A percentile compares a stretch with the other conserved stretches of the same genome.
phyloP scores from a whole-genome alignment of 768 basidiomycete species.

The Suillus decipiens region DNA sequence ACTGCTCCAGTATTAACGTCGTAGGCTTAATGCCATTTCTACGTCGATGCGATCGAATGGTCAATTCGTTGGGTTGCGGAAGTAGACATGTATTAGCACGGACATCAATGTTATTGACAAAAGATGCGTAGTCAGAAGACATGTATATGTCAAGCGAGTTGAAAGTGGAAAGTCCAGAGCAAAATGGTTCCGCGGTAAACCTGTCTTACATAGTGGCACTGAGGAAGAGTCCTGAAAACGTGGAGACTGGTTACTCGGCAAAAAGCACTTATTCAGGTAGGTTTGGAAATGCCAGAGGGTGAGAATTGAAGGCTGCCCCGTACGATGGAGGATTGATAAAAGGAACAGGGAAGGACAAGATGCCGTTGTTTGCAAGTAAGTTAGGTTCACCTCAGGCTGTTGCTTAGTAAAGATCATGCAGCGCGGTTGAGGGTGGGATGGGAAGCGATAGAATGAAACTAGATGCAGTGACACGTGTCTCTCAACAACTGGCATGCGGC shows the following conservation, averaged over 20 bases:
- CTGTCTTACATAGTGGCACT: background rate
- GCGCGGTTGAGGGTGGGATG: background rate
- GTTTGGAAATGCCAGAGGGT: background rate
- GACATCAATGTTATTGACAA: background rate
- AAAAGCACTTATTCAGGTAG: background rate
- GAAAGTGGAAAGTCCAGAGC: background rate
- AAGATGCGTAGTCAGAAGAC: background rate
- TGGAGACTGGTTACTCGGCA: slow-evolving; percentile 1
- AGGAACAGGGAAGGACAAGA: background rate
- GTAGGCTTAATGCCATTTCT: background rate
- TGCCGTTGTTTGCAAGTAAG: background rate
- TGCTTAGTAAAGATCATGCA: background rate
- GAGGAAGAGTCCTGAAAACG: background rate
- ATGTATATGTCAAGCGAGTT: background rate
- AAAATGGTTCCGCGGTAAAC: background rate
- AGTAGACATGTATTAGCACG: no score
- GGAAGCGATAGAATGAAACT: background rate
- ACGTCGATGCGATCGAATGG: background rate
- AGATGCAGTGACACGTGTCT: no score
- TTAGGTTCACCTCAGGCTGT: background rate
- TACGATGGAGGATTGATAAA: background rate
- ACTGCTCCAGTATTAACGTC: background rate
- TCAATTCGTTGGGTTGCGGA: background rate
- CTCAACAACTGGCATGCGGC: background rate
- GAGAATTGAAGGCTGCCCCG: background rate